Conservation (phyloP, 169 alveolate genomes). For the Theileria equi region DNA sequence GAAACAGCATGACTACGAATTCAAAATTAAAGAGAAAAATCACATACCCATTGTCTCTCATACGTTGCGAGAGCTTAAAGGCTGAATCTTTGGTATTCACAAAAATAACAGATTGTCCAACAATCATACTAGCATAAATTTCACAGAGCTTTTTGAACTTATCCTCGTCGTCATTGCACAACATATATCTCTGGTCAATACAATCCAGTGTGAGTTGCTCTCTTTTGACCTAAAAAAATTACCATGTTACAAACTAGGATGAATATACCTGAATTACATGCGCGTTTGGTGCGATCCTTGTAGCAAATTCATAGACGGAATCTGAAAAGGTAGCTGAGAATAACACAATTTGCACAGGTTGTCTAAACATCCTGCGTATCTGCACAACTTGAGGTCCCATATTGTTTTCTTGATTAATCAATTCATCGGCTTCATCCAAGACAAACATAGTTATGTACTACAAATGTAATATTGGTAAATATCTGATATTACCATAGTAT, state of each 20-base stretch:
- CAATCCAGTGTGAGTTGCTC: slow-evolving; percentile 94
- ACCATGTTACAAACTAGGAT: not conserved
- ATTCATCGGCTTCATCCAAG: slow-evolving; percentile 98
- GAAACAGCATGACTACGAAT: slow-evolving; percentile 76
- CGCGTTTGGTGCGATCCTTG: slow-evolving; percentile 83
- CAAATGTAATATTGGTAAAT: not conserved
- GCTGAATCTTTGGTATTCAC: slow-evolving; percentile 94
- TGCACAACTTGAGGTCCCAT: slow-evolving; percentile 88
- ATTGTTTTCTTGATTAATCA: slow-evolving; percentile 82
- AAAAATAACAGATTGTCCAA: slow-evolving; percentile 95
- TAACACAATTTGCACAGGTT: slow-evolving; percentile 81
- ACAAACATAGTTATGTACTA: slow-evolving; percentile 75
- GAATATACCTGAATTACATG: slow-evolving; percentile 55
- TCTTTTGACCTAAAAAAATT: slow-evolving; percentile 79
- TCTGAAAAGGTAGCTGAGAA: slow-evolving; percentile 91
- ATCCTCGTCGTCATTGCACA: slow-evolving; percentile 86
- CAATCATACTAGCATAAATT: slow-evolving; percentile 91
- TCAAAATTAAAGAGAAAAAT: slow-evolving; percentile 6
- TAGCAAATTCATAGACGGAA: slow-evolving; percentile 84
- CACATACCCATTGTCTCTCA: slow-evolving; percentile 83
- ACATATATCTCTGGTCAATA: slow-evolving; percentile 90
- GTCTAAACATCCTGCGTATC: slow-evolving; percentile 72
- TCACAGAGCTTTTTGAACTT: slow-evolving; percentile 89
- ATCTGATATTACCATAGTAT: slow-evolving; percentile 46
- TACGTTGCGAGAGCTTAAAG: slow-evolving; percentile 84